Base-by-base conservation (phyloP, 257 asterid species). In the Datura wrightii region DNA sequence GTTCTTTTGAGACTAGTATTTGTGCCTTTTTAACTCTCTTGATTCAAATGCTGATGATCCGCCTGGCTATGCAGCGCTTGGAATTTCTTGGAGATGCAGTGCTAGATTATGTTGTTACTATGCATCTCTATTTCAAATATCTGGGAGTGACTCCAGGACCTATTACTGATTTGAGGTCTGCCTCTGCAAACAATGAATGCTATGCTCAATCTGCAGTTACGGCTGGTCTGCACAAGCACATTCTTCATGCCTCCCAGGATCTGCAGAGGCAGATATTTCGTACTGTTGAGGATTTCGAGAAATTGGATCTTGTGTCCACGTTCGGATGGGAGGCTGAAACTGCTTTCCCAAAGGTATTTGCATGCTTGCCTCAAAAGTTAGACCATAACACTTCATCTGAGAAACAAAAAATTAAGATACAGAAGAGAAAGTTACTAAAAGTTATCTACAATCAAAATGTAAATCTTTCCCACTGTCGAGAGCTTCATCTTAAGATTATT, bases 31-130 rank as follows among this genome's bases (percentile, higher is more conserved):
- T 3, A 53, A 31, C 31, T 50, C 41, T 53, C 24, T 36, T 42
- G 54, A 36, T 55, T 55, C 18, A 34, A 36, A 13, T 80, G 54
- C 3, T 82, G 65, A 31, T 46, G 31, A 65, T 56, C 80, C 31
- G 46, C 19, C 5, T 82, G 83, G 2, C 78, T 80, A 2, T 90
- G 83, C 85, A 94, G 97, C 92, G 97, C 6, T 88, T 96, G 82
- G 98, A 96, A 83, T 96, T 89, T 87, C 95, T 96, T 24, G 98
- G 99, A 71, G 99, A 96, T 85, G 94, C 98, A 0, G 92, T 94
- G 83, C 87, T 94, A 2, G 99, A 96, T 86, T 93, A 92, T 82
- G 83, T 92, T 1, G 90, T 94, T 8, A 93, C 97, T 1, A 13
- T 72, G 72, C 88, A 94, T 83, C 93, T 94, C 5, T 96, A 90